Evolutionary conservation across 1,139 yeast genomes (phyloP).

Genomic region (Neolecta irregularis): DNA sequence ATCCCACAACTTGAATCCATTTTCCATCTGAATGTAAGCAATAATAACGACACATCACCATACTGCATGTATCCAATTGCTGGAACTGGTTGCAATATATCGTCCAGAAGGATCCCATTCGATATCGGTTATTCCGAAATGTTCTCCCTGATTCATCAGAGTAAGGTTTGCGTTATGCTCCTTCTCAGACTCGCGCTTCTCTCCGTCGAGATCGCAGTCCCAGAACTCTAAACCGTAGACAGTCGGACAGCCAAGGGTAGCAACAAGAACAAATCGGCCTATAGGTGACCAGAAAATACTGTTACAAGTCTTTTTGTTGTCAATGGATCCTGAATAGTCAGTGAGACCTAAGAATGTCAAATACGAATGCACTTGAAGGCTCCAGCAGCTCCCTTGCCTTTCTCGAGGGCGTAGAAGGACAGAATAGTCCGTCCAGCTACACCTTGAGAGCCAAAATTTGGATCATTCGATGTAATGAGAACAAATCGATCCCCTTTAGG

Average conservation of each 20-base stretch:
- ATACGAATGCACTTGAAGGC: constrained; percentile 38
- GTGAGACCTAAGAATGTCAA: background rate
- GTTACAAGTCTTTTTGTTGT: constrained; percentile 55
- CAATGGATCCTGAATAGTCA: constrained; percentile 29
- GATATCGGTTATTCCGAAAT: constrained; percentile 66
- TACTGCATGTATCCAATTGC: constrained; percentile 58
- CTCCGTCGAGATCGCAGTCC: constrained; percentile 75
- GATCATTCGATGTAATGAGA: constrained; percentile 41
- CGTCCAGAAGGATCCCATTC: constrained; percentile 97
- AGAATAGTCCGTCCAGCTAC: constrained; percentile 39
- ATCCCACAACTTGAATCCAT: constrained; percentile 80
- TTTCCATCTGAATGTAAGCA: constrained; percentile 35
- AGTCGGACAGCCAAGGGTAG: constrained; percentile 45
- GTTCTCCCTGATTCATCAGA: constrained; percentile 47
- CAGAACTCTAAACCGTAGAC: constrained; percentile 64
- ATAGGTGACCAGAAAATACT: constrained; percentile 80
- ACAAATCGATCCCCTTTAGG: constrained; percentile 81
- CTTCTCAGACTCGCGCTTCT: constrained; percentile 31
- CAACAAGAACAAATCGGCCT: constrained; percentile 77
- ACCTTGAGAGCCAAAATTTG: constrained; percentile 12
- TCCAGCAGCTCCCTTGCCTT: constrained; percentile 31
- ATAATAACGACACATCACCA: background rate
- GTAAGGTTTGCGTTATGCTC: constrained; percentile 45
- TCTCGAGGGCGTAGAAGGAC: constrained; percentile 73
- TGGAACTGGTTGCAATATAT: constrained; percentile 74